phyloP scores from a whole-genome alignment of 2,329 filamentous ascomycete species.

The Microsporum canis region DNA sequence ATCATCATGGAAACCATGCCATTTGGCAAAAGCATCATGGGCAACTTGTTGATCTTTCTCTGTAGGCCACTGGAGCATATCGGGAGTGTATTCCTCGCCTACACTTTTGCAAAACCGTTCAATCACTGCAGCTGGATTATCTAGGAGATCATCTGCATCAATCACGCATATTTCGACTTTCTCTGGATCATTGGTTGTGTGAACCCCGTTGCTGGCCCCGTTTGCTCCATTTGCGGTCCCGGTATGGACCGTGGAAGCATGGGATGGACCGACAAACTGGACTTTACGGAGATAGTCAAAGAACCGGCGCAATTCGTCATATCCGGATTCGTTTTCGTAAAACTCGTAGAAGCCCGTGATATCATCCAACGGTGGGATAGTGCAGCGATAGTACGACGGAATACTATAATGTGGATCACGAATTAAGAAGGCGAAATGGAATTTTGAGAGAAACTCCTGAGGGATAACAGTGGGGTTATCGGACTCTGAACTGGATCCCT shows the following conservation, averaged over 20 bases:
- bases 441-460: constrained; percentile 57
- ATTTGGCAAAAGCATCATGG: constrained; percentile 76
- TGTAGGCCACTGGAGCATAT: constrained; percentile 78
- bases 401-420: constrained; percentile 86
- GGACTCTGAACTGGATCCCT: constrained; percentile 45
- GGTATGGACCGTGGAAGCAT: constrained; percentile 38
- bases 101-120: constrained; percentile 70
- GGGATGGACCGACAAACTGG: constrained; percentile 57
- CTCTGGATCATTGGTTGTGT: constrained; percentile 13
- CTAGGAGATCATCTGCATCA: constrained; percentile 87
- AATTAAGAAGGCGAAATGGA: constrained; percentile 95
- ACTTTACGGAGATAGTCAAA: constrained; percentile 71
- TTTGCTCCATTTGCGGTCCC: constrained; percentile 22
- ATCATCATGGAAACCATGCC: constrained; percentile 94
- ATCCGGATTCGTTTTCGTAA: constrained; percentile 79
- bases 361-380: constrained; percentile 69
- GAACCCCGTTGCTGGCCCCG: constrained; percentile 6
- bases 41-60: constrained; percentile 60
- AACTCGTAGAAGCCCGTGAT: constrained; percentile 80
- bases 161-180: constrained; percentile 65
- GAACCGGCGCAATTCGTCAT: constrained; percentile 71
- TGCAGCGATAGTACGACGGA: constrained; percentile 90
- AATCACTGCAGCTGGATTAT: constrained; percentile 66
- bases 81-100: constrained; percentile 60
- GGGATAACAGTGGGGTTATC: constrained; percentile 81